Conservation (phyloP, 768 basidiomycete species). For the Phaeolepiota aurea region DNA sequence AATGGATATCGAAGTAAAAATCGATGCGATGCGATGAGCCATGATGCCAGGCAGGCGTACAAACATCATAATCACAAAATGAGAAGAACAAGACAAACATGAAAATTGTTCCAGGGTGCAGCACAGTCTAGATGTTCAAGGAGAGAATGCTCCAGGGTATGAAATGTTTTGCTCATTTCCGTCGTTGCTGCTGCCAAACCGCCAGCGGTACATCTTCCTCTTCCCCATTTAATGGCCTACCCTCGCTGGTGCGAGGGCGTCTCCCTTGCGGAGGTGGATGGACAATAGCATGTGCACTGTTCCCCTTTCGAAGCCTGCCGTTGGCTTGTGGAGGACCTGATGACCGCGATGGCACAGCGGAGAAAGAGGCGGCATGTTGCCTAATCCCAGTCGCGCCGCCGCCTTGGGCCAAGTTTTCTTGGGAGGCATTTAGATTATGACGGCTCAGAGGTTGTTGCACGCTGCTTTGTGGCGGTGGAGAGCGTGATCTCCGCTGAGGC, state of each 20-base stretch:
- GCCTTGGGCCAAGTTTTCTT: conserved; percentile 20
- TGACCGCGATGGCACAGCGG: conserved; percentile 49
- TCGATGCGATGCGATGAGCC: neutral
- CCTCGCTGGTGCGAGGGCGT: conserved; percentile 34
- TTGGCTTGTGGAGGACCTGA: conserved; percentile 29
- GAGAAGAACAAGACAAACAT: conserved; percentile 4
- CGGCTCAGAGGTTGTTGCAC: conserved; percentile 1
- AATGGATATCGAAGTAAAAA: neutral
- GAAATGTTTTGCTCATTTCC: conserved; percentile 30
- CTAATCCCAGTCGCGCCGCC: conserved; percentile 21
- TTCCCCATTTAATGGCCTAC: conserved; percentile 33
- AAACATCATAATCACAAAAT: neutral
- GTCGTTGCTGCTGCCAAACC: conserved; percentile 69
- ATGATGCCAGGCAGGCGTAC: neutral
- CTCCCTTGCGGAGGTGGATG: conserved; percentile 17
- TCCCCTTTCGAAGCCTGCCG: conserved; percentile 54
- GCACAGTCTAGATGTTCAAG: conserved; percentile 11
- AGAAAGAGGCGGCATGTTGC: conserved; percentile 58
- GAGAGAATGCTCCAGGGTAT: conserved; percentile 1
- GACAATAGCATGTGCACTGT: conserved; percentile 53
- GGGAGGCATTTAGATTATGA: conserved; percentile 23
- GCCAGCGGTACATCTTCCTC: conserved; percentile 81
- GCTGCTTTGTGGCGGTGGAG: neutral
- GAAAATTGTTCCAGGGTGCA: conserved; percentile 11
- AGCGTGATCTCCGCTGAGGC: conserved; percentile 10